These are phyloP conservation scores for Fusarium piperis DNA, from an alignment of 2,329 filamentous ascomycete genomes.

Conservation along the genomic window DNA sequence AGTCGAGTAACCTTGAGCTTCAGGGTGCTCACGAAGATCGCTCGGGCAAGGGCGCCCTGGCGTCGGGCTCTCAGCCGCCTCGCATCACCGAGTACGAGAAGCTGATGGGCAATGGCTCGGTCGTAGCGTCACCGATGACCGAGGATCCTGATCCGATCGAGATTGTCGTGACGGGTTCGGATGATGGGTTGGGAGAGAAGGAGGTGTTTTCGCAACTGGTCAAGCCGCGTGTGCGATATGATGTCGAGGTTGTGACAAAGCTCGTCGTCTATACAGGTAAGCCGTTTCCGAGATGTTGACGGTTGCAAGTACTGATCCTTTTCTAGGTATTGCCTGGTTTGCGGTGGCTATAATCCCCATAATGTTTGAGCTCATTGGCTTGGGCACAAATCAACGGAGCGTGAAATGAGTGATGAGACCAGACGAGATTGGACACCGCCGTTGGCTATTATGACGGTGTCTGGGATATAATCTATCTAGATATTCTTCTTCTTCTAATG, in stretches of 20 bases:
- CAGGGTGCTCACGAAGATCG: conserved; percentile 51
- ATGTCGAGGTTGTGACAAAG: conserved; percentile 99
- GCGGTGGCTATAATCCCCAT: conserved; percentile 80
- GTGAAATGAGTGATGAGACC: conserved; percentile 34
- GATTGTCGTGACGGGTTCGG: conserved; percentile 48
- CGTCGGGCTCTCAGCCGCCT: conserved; percentile 57
- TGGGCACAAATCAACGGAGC: conserved; percentile 55
- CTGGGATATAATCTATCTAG: conserved; percentile 25
- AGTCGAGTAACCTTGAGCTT: conserved; percentile 55
- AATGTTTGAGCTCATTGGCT: conserved; percentile 71
- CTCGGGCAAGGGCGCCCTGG: conserved; percentile 51
- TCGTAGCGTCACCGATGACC: conserved; percentile 48
- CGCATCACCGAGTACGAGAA: conserved; percentile 72
- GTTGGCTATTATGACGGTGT: conserved; percentile 10
- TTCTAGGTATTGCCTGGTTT: conserved; percentile 81
- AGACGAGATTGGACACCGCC: conserved; percentile 11
- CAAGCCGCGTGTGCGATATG: conserved; percentile 90
- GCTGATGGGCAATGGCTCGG: conserved; percentile 76
- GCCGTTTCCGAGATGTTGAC: neutral
- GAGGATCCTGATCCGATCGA: conserved; percentile 46
- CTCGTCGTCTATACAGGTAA: conserved; percentile 91
- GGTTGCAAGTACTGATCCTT: neutral
- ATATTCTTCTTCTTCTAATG: conserved; percentile 29
- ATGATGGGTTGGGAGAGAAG: conserved; percentile 69
- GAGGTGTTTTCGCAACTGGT: conserved; percentile 88